Evolutionary conservation across 1,284 basidiomycete species (phyloP).

Genomic region (Agroathelia rolfsii): DNA sequence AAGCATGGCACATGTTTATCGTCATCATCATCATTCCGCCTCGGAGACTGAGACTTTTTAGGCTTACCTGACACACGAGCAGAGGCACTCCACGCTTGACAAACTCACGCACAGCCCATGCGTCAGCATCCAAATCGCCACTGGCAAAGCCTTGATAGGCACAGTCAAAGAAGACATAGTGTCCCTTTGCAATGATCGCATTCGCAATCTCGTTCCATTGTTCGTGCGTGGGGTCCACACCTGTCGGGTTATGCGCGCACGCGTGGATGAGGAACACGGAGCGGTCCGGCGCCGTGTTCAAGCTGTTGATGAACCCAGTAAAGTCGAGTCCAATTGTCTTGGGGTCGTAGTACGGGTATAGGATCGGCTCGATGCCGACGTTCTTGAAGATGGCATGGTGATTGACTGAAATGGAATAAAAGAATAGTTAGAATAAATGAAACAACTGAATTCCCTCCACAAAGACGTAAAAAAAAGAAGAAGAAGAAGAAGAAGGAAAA

Average conservation of each 20-base stretch:
- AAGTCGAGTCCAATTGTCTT: slow-evolving; percentile 86
- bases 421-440: too few relatives aligned
- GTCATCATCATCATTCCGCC: slow-evolving; percentile 40
- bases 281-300: slow-evolving; percentile 56
- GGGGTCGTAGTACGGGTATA: slow-evolving; percentile 88
- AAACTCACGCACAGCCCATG: slow-evolving; percentile 72
- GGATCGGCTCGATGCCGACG: slow-evolving; percentile 69
- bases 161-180: slow-evolving; percentile 91
- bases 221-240: slow-evolving; percentile 84
- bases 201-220: slow-evolving; percentile 84
- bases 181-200: slow-evolving; percentile 65
- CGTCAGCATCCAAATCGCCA: slow-evolving; percentile 71
- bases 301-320: slow-evolving; percentile 56
- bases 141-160: slow-evolving; percentile 94
- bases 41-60: slow-evolving; percentile 84
- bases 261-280: slow-evolving; percentile 89
- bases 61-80: slow-evolving; percentile 80
- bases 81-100: slow-evolving; percentile 64
- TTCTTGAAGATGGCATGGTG: slow-evolving; percentile 86
- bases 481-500: too few relatives aligned
- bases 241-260: slow-evolving; percentile 94
- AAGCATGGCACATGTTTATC: too few relatives aligned
- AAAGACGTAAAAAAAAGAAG: too few relatives aligned
- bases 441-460: too few relatives aligned
- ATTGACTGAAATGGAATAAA: slow-evolving; percentile 48